Conservation (phyloP, 164 flowering plant genomes). For the Amborella trichopoda region DNA sequence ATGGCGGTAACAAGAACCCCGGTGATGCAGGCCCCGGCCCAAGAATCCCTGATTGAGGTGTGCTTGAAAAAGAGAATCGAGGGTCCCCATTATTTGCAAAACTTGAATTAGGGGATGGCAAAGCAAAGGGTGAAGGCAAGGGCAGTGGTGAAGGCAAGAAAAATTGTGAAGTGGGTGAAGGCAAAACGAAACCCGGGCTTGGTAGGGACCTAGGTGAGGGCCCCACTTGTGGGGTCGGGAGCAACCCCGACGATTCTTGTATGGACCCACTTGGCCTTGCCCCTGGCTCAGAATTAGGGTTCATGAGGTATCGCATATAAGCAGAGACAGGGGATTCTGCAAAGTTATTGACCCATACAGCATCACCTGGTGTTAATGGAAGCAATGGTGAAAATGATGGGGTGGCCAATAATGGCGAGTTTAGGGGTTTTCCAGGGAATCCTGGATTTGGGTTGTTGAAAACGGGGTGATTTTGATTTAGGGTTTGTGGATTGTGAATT, state of each 20-base stretch:
- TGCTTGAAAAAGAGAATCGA: conserved; percentile 41
- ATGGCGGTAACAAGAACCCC: conserved; percentile 51
- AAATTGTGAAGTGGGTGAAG: conserved; percentile 82
- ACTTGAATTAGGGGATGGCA: conserved; percentile 68
- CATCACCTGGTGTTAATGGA: conserved; percentile 25
- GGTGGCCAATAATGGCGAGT: conserved; percentile 37
- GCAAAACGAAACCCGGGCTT: conserved; percentile 39
- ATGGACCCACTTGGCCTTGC: conserved; percentile 18
- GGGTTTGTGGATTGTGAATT: conserved; percentile 27
- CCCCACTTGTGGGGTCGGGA: conserved; percentile 25
- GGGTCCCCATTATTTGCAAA: conserved; percentile 54
- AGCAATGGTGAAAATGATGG: conserved; percentile 18
- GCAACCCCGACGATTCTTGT: conserved; percentile 21
- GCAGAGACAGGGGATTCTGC: conserved; percentile 85
- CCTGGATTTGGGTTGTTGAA: too few species aligned
- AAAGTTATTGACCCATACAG: conserved; percentile 33
- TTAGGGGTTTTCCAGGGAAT: neutral
- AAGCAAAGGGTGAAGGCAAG: conserved; percentile 85
- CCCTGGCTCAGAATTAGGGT: conserved; percentile 39
- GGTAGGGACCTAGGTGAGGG: conserved; percentile 18
- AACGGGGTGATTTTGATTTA: too few species aligned
- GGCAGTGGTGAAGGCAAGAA: conserved; percentile 56
- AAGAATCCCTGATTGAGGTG: conserved; percentile 69
- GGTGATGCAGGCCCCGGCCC: conserved; percentile 95
- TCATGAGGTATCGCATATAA: conserved; percentile 88